Base-by-base conservation (phyloP, 2,329 filamentous ascomycete species). In the Massarina eburnea region DNA sequence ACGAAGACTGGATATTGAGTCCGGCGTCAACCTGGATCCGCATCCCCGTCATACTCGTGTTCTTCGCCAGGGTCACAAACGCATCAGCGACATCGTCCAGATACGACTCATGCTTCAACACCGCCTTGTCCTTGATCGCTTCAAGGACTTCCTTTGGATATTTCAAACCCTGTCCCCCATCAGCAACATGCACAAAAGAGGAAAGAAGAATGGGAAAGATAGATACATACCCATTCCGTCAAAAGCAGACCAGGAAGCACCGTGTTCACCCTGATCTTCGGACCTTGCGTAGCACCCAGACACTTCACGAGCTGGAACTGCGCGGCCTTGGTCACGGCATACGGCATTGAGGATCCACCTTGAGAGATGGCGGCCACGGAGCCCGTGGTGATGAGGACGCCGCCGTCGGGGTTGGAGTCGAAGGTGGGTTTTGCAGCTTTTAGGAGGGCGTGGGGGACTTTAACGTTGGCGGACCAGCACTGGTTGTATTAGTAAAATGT, bases 241-340 rank as follows among this genome's bases (percentile, higher is more conserved):
- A 85, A 67, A 49, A 88, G 61, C 47, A 87, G 68, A 1, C 84
- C 84, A 0, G 85, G 85, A 41, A 84, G 66, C 1, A 88, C 79
- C 10, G 83, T 82, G 64, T 88, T 88, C 34, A 85, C 74, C 26
- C 85, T 72, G 24, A 85, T 74, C 63, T 85, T 86, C 5, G 75
- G 72, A 0, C 83, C 83, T 54, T 85, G 81, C 4, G 79, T 83
- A 43, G 74, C 70, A 2, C 83, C 84, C 14, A 88, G 72, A 54
- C 82, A 83, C 57, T 83, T 84, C 72, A 86, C 83, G 40, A 87
- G 68, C 62, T 88, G 85, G 47, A 87, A 57, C 47, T 81, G 80
- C 5, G 89, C 89, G 1, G 88, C 86, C 66, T 94, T 94, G 29
- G 86, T 88, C 15, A 91, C 85, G 0, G 83, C 77, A 61, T 94